Conservation (phyloP, 2,329 filamentous ascomycete species). For the Curvularia eragrostidis region DNA sequence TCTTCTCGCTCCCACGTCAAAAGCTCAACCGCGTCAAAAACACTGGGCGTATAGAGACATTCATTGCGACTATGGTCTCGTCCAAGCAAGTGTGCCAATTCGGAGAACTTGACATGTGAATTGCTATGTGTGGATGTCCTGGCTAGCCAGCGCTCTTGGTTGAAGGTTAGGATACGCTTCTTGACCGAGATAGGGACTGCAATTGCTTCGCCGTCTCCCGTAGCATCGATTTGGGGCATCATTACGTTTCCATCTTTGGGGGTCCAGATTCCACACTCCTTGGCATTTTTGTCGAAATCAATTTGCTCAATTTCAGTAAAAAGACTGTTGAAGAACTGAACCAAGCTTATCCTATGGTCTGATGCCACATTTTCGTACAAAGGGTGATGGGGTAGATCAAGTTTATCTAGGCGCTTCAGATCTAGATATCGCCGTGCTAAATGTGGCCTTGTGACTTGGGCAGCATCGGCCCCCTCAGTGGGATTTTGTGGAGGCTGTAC, state of each 20-base stretch:
- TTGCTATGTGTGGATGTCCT: conserved; percentile 62
- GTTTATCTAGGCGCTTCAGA: conserved; percentile 17
- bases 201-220: neutral
- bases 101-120: conserved; percentile 60
- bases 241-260: conserved; percentile 16
- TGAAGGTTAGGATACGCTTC: conserved; percentile 25
- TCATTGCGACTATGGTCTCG: conserved; percentile 65
- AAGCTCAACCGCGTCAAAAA: conserved; percentile 58
- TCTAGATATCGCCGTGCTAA: conserved; percentile 14
- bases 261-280: conserved; percentile 22
- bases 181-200: conserved; percentile 23
- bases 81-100: conserved; percentile 68
- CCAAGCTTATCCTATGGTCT: conserved; percentile 16
- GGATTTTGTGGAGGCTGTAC: neutral
- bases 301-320: conserved; percentile 27
- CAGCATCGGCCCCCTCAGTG: neutral
- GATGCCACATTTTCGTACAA: conserved; percentile 12
- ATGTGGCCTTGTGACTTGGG: too few species aligned
- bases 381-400: conserved; percentile 30
- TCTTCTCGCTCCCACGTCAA: conserved; percentile 52
- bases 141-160: conserved; percentile 67
- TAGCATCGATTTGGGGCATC: conserved; percentile 17
- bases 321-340: conserved; percentile 25
- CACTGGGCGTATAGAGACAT: conserved; percentile 63
- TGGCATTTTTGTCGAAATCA: conserved; percentile 26